Percentiles rank a stretch among this genome's conserved stretches.
Evolutionary conservation across 148 eudicot genomes (phyloP).

Genomic region (Hydrangea macrophylla): DNA sequence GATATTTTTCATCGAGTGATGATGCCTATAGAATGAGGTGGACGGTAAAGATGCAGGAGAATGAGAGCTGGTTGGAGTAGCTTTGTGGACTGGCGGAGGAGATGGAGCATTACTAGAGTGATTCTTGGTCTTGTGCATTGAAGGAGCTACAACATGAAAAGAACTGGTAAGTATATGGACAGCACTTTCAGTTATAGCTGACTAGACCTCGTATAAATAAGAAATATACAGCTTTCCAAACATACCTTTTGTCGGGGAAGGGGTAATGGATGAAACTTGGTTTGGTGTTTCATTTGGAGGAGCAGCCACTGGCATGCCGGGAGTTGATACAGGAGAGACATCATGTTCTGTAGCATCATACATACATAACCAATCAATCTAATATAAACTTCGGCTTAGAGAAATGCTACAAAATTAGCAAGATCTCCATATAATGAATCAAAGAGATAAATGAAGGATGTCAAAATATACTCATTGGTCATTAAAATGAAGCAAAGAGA

Average conservation of each 20-base stretch:
- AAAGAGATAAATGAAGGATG: too few species aligned
- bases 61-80: background rate
- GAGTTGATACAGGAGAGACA: background rate
- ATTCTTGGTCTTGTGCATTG: background rate
- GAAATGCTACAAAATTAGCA: too few species aligned
- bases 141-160: background rate
- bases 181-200: background rate
- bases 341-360: background rate
- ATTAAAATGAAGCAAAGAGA: background rate
- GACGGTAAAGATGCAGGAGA: constrained; percentile 43
- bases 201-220: background rate
- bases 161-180: background rate
- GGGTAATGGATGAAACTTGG: background rate
- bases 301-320: background rate
- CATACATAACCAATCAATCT: background rate
- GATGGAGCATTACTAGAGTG: background rate
- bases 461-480: too few species aligned
- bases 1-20: constrained; percentile 14
- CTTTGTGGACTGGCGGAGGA: background rate
- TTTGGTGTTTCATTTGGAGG: background rate
- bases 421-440: too few species aligned
- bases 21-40: constrained; percentile 22
- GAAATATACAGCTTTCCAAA: background rate
- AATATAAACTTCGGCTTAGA: background rate
- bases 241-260: background rate